Conservation (phyloP, 352 stramenopile species). For the Phytophthora crassamura region DNA sequence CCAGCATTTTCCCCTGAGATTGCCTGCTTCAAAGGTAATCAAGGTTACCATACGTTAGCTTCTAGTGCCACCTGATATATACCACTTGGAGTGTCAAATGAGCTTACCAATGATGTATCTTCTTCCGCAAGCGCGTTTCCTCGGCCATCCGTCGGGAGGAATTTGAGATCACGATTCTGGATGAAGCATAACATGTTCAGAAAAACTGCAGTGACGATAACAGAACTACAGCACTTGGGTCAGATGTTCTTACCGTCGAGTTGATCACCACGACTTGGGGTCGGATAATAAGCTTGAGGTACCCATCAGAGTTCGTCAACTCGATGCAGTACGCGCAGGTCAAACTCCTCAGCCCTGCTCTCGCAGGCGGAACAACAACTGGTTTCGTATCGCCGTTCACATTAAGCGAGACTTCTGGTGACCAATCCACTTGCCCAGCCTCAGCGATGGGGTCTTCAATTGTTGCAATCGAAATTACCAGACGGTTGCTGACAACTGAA, state of each 20-base stretch:
- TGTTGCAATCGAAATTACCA: constrained; percentile 38
- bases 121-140: constrained; percentile 24
- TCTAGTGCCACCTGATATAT: not conserved
- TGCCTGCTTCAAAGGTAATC: constrained; percentile 22
- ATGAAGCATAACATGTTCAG: not conserved
- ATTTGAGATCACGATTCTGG: constrained; percentile 36
- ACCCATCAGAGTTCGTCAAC: constrained; percentile 41
- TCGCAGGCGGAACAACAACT: constrained; percentile 26
- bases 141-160: constrained; percentile 30
- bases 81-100: not conserved
- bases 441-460: constrained; percentile 7
- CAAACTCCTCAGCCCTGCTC: constrained; percentile 18
- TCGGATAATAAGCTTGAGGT: constrained; percentile 47
- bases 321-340: constrained; percentile 44
- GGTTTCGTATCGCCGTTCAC: constrained; percentile 46
- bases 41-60: constrained; percentile 15
- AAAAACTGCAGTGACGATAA: constrained; percentile 9
- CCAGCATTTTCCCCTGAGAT: constrained; percentile 35
- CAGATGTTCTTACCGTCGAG: constrained; percentile 47
- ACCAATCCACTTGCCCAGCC: constrained; percentile 28
- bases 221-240: not conserved
- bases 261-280: constrained; percentile 67
- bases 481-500: constrained; percentile 22
- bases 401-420: constrained; percentile 35
- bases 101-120: constrained; percentile 24